Conservation (phyloP, 2,329 filamentous ascomycete species). For the Aureobasidium vineae region DNA sequence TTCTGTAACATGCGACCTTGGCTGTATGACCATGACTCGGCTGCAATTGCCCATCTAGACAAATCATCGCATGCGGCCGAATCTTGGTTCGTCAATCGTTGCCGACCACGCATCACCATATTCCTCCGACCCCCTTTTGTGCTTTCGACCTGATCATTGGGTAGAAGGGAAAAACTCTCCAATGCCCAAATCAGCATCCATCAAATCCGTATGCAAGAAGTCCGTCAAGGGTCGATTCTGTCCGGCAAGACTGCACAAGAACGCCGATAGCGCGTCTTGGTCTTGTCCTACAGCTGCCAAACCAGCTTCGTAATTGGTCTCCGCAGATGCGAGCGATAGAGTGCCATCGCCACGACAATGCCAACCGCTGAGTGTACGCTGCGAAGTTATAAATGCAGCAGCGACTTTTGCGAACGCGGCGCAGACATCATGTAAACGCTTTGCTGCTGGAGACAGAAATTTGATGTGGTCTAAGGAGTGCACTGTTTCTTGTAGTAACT, state of each 20-base stretch:
- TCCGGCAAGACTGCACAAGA: neutral
- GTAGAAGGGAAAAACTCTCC: neutral
- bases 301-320: neutral
- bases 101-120: neutral
- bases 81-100: conserved; percentile 3
- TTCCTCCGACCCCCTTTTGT: neutral
- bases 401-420: conserved; percentile 28
- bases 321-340: neutral
- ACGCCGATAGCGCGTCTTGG: conserved; percentile 1
- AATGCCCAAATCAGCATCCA: conserved; percentile 2
- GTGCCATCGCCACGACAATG: conserved; percentile 29
- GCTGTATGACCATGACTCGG: neutral
- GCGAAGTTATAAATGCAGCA: conserved; percentile 26
- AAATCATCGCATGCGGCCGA: neutral
- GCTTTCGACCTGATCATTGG: neutral
- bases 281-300: neutral
- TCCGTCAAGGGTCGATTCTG: conserved; percentile 16
- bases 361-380: conserved; percentile 27
- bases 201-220: conserved; percentile 17
- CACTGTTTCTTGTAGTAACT: conserved; percentile 27
- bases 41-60: neutral
- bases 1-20: neutral
- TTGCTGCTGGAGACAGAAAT: conserved; percentile 26
- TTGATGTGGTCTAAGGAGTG: conserved; percentile 26
- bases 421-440: conserved; percentile 28